Evolutionary conservation across 495 filamentous ascomycete species (phyloP).

Genomic region (Recurvomyces mirabilis): DNA sequence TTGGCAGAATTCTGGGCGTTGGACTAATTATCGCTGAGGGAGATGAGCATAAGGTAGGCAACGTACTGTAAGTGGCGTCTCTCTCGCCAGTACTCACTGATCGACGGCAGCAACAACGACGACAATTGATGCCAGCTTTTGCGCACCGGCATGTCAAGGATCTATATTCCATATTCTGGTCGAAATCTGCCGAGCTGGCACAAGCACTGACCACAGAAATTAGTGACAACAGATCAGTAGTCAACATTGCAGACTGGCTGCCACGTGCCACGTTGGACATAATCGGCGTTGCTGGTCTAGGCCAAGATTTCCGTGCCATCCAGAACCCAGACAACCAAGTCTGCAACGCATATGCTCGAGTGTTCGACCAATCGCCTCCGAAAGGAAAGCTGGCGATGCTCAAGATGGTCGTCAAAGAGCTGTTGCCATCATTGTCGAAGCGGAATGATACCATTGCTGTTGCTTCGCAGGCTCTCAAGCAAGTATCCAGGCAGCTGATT

Average conservation of each 20-base stretch:
- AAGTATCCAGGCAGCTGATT: conserved; percentile 1
- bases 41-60: conserved; percentile 8
- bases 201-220: background rate
- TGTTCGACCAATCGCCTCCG: conserved; percentile 5
- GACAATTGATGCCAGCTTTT: conserved; percentile 6
- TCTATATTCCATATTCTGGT: conserved; percentile 12
- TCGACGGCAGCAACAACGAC: conserved; percentile 2
- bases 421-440: background rate
- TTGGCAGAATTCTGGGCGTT: conserved; percentile 8
- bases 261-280: conserved; percentile 11
- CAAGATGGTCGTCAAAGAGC: background rate
- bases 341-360: conserved; percentile 3
- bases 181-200: conserved; percentile 4
- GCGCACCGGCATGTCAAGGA: conserved; percentile 9
- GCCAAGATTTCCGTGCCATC: conserved; percentile 8
- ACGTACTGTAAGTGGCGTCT: no score
- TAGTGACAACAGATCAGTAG: background rate
- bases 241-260: conserved; percentile 5
- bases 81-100: no score
- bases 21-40: conserved; percentile 11
- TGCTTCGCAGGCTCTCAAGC: conserved; percentile 1
- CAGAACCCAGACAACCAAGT: conserved; percentile 10
- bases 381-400: background rate
- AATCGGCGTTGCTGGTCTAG: conserved; percentile 10
- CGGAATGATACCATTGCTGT: background rate